A percentile compares a stretch with the other conserved stretches of the same genome.
These are phyloP conservation scores for Macrocybe gigantea DNA, from an alignment of 768 basidiomycete genomes.

Conservation along the genomic window DNA sequence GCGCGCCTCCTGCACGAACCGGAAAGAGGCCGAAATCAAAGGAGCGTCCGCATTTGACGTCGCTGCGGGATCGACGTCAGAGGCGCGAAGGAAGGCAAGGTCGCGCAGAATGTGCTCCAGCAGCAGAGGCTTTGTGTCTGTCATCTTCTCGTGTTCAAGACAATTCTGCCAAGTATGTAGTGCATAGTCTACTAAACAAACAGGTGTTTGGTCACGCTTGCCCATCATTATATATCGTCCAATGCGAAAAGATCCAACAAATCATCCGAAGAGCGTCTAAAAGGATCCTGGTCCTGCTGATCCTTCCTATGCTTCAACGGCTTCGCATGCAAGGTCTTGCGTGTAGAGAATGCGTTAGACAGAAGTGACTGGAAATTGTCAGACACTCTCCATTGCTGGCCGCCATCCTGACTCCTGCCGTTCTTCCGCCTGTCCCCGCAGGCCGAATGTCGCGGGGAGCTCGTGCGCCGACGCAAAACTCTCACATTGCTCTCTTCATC, in stretches of 20 bases:
- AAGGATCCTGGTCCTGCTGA: not conserved
- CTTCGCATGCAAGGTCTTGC: conserved; percentile 24
- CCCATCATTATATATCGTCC: not conserved
- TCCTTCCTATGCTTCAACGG: not conserved
- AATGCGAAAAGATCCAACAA: conserved; percentile 42
- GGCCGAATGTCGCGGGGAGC: too few relatives aligned
- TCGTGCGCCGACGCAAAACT: too few relatives aligned
- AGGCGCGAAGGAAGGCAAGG: conserved; percentile 63
- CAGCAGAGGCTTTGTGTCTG: conserved; percentile 29
- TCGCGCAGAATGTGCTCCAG: conserved; percentile 62
- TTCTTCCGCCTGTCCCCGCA: too few relatives aligned
- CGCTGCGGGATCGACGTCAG: conserved; percentile 30
- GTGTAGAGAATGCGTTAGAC: conserved; percentile 31
- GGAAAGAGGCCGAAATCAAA: conserved; percentile 9
- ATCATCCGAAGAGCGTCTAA: conserved; percentile 36
- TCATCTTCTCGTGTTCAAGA: too few relatives aligned
- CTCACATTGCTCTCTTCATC: too few relatives aligned
- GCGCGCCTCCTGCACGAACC: conserved; percentile 54
- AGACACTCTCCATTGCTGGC: too few relatives aligned
- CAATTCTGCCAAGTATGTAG: too few relatives aligned
- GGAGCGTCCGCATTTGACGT: conserved; percentile 5
- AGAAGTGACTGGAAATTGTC: conserved; percentile 31
- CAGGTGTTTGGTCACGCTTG: not conserved
- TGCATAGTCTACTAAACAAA: too few relatives aligned
- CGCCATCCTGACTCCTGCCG: too few relatives aligned